Base-by-base conservation (phyloP, 495 filamentous ascomycete genomes). In the Penicillium salamii region DNA sequence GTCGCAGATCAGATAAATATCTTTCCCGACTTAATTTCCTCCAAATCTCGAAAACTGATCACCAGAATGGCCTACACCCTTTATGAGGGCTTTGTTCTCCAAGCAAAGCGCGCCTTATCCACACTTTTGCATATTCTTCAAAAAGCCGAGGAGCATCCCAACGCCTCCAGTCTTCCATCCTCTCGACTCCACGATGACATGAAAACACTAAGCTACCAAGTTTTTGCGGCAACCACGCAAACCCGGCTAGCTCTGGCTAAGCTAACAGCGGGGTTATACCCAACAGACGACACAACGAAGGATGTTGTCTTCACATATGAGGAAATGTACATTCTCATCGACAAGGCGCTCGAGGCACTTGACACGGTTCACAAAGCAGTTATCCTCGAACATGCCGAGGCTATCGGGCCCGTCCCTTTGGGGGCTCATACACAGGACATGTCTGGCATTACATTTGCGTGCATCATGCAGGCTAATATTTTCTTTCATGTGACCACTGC, bases 401-500 rank as follows among this genome's bases (percentile, higher is more conserved):
- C 12, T 29, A 23, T 52, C 24, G 18, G 7, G 11, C 49, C 41
- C 8, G 23, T 21, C 17, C 40, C 40, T 13, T 17, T 52, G 11
- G 49, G 49, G 20, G 21, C 5, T 3, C 20, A 45, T 38, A 38
- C 21, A 17, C 33, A 6, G 20, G 19, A 18, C 13, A 13, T 52
- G 41, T 39, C 40, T 43, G 41, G 49, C 2, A 8, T 39, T 41
- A n/a, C 49, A 28, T 52, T 32, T 17, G 49, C 49, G 11, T 37
- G 40, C 12, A 46, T 52, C 26, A 45, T 52, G 40, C 49, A 52
- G 21, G 49, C 49, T 1, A 79, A 84, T 53, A 71, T 82, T 41
- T 78, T 68, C 50, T 84, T 85, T 55, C 82, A 84, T 62, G 34
- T 77, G 11, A 64, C 59, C 7, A 80, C 71, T 19, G 63, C 78